Percentiles rank a stretch among this genome's conserved stretches.
Conservation (phyloP, 2,329 filamentous ascomycete genomes). For the Trichoderma afroharzianum region DNA sequence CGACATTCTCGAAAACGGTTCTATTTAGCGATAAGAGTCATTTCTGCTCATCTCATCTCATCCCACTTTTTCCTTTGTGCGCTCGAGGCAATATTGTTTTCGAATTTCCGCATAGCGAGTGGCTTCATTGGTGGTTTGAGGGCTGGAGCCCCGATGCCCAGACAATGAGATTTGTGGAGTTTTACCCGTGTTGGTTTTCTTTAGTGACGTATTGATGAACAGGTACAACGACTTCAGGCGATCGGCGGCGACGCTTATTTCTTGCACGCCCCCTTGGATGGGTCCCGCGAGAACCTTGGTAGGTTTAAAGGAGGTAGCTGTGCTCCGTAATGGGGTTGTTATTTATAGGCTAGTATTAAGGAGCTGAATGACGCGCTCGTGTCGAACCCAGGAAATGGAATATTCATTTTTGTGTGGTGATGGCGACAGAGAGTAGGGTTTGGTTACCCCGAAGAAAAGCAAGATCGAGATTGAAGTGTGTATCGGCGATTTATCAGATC, state of each 20-base stretch:
- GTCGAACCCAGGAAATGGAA: background rate
- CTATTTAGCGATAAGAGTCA: background rate
- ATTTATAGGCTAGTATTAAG: slow-evolving; percentile 9
- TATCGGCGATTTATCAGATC: background rate
- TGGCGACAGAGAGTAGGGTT: background rate
- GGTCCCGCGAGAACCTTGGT: background rate
- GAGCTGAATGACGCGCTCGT: slow-evolving; percentile 1
- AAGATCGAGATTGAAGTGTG: background rate
- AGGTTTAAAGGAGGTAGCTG: background rate
- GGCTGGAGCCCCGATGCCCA: slow-evolving; percentile 3
- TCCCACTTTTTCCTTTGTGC: background rate
- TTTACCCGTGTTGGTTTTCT: background rate
- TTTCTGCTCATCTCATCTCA: background rate
- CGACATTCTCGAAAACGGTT: slow-evolving; percentile 1
- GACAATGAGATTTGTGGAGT: background rate
- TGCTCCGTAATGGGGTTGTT: background rate
- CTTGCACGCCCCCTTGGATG: background rate
- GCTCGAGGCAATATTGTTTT: background rate
- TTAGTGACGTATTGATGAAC: slow-evolving; percentile 13
- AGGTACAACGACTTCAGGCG: background rate
- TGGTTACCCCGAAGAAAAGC: background rate
- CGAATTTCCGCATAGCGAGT: background rate
- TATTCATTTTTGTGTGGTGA: background rate
- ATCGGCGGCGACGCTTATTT: background rate
- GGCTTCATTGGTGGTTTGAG: background rate